phyloP scores from a whole-genome alignment of 768 basidiomycete genomes.

The Macrocybe gigantea region DNA sequence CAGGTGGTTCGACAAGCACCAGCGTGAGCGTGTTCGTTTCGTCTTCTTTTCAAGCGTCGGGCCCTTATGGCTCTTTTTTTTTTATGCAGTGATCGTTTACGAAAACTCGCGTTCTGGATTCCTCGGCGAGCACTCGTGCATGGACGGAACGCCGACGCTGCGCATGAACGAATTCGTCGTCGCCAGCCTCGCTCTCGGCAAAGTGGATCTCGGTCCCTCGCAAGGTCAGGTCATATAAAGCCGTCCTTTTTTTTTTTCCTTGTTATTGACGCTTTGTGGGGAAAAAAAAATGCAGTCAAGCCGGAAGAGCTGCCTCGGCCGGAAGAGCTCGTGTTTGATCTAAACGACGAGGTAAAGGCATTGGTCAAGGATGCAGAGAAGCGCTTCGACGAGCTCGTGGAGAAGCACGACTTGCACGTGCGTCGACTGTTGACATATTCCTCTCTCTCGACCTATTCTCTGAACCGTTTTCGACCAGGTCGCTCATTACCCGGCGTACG shows the following conservation, averaged over 20 bases:
- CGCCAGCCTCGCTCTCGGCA: constrained; percentile 64
- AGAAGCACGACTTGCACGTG: constrained; percentile 74
- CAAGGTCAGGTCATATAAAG: constrained; percentile 19
- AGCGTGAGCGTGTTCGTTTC: constrained; percentile 48
- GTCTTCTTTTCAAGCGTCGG: neutral
- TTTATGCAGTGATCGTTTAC: constrained; percentile 78
- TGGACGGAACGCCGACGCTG: constrained; percentile 94
- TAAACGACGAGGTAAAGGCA: constrained; percentile 46
- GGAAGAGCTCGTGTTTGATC: constrained; percentile 64
- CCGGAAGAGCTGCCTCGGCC: constrained; percentile 44
- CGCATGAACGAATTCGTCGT: constrained; percentile 94
- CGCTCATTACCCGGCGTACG: constrained; percentile 83
- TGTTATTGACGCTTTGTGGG: neutral
- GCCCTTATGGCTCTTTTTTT: constrained; percentile 1
- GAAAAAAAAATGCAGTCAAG: constrained; percentile 6
- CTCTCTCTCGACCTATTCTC: neutral
- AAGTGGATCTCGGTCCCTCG: constrained; percentile 68
- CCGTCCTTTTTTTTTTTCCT: neutral
- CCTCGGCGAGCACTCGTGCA: constrained; percentile 80
- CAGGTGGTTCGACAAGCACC: constrained; percentile 96
- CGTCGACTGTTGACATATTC: constrained; percentile 12
- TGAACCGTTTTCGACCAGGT: constrained; percentile 35
- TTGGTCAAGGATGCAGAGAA: constrained; percentile 54
- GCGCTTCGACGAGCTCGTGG: constrained; percentile 73
- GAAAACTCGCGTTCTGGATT: constrained; percentile 95